Evolutionary conservation across 257 asterid species (phyloP).

Genomic region (Penstemon barbatus): DNA sequence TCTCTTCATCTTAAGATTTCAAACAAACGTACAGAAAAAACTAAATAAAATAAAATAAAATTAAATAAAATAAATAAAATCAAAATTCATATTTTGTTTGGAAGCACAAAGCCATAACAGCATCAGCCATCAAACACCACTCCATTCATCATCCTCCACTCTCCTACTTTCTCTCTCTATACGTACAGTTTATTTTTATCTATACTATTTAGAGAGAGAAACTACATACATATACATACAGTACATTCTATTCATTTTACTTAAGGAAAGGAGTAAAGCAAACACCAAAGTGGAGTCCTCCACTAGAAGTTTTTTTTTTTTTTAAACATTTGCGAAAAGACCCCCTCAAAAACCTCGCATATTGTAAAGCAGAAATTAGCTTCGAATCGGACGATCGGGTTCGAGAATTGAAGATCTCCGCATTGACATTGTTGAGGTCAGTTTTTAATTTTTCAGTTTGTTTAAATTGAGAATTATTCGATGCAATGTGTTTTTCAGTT

Average conservation of each 20-base stretch:
- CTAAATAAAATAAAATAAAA: neutral
- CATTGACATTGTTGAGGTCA: conserved; percentile 33
- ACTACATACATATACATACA: neutral
- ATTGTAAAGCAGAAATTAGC: no score
- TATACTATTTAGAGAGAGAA: neutral
- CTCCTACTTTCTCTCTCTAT: neutral
- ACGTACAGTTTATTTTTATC: neutral
- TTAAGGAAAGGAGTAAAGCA: no score
- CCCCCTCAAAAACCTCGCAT: no score
- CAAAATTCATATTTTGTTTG: neutral
- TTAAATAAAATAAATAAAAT: neutral
- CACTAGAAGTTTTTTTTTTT: neutral
- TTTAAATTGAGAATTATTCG: neutral
- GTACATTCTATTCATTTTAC: no score
- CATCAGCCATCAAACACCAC: neutral
- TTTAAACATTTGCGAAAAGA: neutral
- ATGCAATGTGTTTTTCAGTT: neutral
- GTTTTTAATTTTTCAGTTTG: neutral
- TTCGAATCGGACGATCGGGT: conserved; percentile 46
- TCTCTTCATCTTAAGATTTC: neutral
- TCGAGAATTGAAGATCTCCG: conserved; percentile 51
- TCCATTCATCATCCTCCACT: neutral
- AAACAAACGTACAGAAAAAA: neutral
- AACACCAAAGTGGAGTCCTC: no score
- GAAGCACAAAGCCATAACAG: neutral